Base-by-base conservation (phyloP, 2,329 filamentous ascomycete genomes). In the Colletotrichum tropicale region DNA sequence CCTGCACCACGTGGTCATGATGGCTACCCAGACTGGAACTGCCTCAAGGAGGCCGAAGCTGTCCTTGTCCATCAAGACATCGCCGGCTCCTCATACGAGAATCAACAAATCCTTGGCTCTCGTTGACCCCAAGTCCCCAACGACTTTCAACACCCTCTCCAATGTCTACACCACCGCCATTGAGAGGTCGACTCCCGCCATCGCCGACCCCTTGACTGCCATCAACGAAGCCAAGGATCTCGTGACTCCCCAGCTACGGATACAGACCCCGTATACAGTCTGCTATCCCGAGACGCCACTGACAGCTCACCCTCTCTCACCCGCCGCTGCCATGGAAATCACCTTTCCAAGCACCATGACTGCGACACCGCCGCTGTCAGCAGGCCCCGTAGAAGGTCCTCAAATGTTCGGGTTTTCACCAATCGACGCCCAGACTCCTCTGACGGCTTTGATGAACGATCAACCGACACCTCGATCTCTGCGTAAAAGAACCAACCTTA, bases 91-190 rank as follows among this genome's bases (percentile, higher is more conserved):
- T 5, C 80, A 79, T 55, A 81, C 84, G 70, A 86, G 84, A 70
- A 82, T 86, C 18, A 85, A 86, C 32, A 87, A 86, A 76, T 86
- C 85, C 7, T 81, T 89, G 58, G 83, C 86, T 26, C 85, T 87
- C 67, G 83, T 90, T 52, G 88, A 93, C 78, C 89, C 90, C 34
- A 89, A 87, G 74, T 92, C 91, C 36, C 90, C 91, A 5, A 93
- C 92, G 2, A 86, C 91, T 26, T 92, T 93, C 84, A 93, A 93
- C 83, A 93, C 92, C 3, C 87, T 93, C 52, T 92, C 91, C 70
- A 93, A 93, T 83, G 89, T 91, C 76, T 93, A 93, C 80, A 89
- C 90, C 30, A 90, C 89, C 5, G 90, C 91, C 76, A 92, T 93
- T 69, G 91, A 92, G 82, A 89, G 90, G 76, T 88, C 89, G 32